phyloP scores from a whole-genome alignment of 2,329 filamentous ascomycete genomes.

The Botrytis pseudocinerea region DNA sequence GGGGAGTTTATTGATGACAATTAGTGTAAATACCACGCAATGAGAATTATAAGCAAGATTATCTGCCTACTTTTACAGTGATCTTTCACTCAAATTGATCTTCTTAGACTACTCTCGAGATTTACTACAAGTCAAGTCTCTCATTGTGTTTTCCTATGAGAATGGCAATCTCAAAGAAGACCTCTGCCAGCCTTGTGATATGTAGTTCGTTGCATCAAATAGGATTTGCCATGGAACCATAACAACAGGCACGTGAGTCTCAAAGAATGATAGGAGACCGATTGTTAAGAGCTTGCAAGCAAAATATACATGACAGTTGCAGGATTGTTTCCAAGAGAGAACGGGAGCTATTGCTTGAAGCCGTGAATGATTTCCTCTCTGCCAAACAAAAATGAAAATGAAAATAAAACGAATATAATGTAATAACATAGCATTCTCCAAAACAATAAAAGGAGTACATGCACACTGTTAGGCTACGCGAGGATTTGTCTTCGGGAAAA shows the following conservation, averaged over 20 bases:
- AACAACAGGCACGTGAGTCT: background rate
- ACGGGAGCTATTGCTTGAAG: background rate
- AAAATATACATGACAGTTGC: background rate
- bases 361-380: background rate
- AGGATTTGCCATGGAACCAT: background rate
- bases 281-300: background rate
- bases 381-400: background rate
- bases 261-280: background rate
- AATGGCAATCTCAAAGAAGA: background rate
- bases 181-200: background rate
- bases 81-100: background rate
- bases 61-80: background rate
- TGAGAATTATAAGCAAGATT: slow-evolving; percentile 21
- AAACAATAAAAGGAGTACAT: background rate
- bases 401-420: background rate
- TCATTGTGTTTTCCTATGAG: background rate
- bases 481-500: background rate
- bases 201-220: background rate
- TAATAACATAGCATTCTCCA: background rate
- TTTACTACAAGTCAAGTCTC: background rate
- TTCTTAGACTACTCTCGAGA: background rate
- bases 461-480: background rate
- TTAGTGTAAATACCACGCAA: slow-evolving; percentile 35
- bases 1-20: slow-evolving; percentile 19
- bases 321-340: background rate